Evolutionary conservation across 1,139 yeast genomes (phyloP).

Genomic region (Debaryomycetaceae sp.): DNA sequence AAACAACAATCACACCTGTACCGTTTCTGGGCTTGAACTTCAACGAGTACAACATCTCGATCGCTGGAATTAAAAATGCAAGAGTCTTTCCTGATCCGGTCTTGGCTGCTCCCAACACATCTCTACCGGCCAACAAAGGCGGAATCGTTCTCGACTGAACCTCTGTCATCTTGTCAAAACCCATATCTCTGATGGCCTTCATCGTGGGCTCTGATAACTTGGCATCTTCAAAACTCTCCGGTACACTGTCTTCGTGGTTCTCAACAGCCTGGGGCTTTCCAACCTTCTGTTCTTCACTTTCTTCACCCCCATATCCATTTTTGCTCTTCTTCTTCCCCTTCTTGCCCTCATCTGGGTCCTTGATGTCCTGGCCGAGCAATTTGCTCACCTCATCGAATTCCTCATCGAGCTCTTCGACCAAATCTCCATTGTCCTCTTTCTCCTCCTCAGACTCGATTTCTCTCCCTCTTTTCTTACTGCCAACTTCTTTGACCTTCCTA

Average conservation of each 20-base stretch:
- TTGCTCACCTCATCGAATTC: conserved; percentile 58
- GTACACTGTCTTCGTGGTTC: conserved; percentile 30
- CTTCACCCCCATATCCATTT: conserved; percentile 17
- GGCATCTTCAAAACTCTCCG: conserved; percentile 45
- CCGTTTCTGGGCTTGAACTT: conserved; percentile 92
- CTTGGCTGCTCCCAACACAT: conserved; percentile 95
- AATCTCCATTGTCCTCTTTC: conserved; percentile 36
- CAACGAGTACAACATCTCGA: conserved; percentile 83
- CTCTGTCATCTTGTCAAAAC: conserved; percentile 83
- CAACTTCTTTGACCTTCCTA: conserved; percentile 1
- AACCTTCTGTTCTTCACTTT: conserved; percentile 16
- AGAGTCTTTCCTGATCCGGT: conserved; percentile 98
- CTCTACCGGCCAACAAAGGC: conserved; percentile 90
- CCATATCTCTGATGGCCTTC: conserved; percentile 80
- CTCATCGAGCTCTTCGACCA: conserved; percentile 48
- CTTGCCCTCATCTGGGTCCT: conserved; percentile 37
- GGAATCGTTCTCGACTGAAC: conserved; percentile 96
- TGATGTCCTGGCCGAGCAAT: conserved; percentile 43
- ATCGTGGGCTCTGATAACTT: conserved; percentile 77
- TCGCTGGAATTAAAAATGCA: conserved; percentile 92
- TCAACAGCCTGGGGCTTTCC: conserved; percentile 26
- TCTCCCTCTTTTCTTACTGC: conserved; percentile 16
- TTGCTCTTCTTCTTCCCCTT: conserved; percentile 14
- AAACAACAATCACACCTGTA: conserved; percentile 79
- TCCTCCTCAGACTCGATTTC: conserved; percentile 21